Evolutionary conservation across 1,139 yeast species (phyloP).

Genomic region (Protomyces pachydermus): DNA sequence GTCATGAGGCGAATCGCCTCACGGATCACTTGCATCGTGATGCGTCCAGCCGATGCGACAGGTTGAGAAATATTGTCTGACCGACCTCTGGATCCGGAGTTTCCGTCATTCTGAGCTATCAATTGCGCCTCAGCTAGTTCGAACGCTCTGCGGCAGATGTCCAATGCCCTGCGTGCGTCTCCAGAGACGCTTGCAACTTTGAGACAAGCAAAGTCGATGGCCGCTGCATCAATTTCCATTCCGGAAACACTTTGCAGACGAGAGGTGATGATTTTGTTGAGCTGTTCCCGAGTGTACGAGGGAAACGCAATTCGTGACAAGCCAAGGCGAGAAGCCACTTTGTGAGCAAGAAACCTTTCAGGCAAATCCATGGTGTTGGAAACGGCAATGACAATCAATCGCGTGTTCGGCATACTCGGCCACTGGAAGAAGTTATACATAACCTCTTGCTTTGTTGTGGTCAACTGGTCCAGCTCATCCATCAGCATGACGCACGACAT

Average conservation of each 20-base stretch:
- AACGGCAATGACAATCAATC: constrained; percentile 80
- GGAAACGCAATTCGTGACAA: constrained; percentile 78
- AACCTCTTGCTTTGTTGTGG: constrained; percentile 76
- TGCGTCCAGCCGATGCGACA: constrained; percentile 42
- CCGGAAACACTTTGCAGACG: constrained; percentile 54
- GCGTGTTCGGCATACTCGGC: constrained; percentile 82
- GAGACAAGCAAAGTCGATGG: constrained; percentile 85
- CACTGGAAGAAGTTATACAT: constrained; percentile 96
- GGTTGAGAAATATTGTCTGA: constrained; percentile 35
- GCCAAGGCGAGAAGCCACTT: constrained; percentile 87
- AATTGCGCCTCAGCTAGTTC: constrained; percentile 65
- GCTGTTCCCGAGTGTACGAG: constrained; percentile 78
- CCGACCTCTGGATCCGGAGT: background rate
- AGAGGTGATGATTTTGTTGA: constrained; percentile 67
- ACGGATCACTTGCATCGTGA: constrained; percentile 65
- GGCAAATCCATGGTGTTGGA: constrained; percentile 98
- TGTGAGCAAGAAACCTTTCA: constrained; percentile 78
- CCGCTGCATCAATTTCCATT: constrained; percentile 57
- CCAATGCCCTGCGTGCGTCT: constrained; percentile 89
- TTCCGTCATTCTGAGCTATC: background rate
- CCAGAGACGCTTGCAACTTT: constrained; percentile 96
- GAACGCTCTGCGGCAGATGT: constrained; percentile 83
- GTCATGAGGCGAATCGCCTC: constrained; percentile 78
- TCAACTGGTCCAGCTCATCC: constrained; percentile 91
- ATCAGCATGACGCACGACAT: constrained; percentile 59